phyloP scores from a whole-genome alignment of 768 basidiomycete species.

The Austroboletus eburneus region DNA sequence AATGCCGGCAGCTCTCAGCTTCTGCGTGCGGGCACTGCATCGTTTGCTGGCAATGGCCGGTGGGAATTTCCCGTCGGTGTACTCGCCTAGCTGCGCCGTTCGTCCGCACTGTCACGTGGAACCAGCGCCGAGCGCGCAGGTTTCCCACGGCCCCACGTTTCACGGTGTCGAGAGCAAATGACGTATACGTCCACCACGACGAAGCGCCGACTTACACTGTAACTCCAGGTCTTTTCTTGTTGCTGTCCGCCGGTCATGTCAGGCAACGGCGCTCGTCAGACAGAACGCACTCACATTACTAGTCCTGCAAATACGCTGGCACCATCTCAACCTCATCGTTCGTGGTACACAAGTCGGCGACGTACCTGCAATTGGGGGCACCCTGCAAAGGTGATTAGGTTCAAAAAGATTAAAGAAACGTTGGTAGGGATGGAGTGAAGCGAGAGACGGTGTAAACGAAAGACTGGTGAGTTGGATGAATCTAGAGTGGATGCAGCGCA shows the following conservation, averaged over 20 bases:
- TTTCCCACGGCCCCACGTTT: constrained; percentile 43
- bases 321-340: constrained; percentile 3
- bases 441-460: constrained; percentile 33
- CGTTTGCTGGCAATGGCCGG: too few relatives aligned
- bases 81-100: constrained; percentile 1
- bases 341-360: background rate
- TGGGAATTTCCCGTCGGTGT: constrained; percentile 3
- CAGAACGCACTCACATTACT: constrained; percentile 12
- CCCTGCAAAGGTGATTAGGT: constrained; percentile 22
- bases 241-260: constrained; percentile 10
- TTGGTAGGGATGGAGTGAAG: constrained; percentile 18
- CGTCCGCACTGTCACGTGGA: constrained; percentile 12
- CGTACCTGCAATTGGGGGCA: constrained; percentile 17
- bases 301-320: constrained; percentile 9
- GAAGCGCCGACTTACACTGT: constrained; percentile 22
- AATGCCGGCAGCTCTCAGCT: constrained; percentile 21
- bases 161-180: constrained; percentile 30
- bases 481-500: constrained; percentile 25
- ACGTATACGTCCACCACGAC: constrained; percentile 19
- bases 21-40: too few relatives aligned
- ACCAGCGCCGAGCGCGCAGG: constrained; percentile 11
- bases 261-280: constrained; percentile 2
- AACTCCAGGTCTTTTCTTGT: background rate
- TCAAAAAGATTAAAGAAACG: constrained; percentile 11
- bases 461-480: constrained; percentile 31